phyloP scores from a whole-genome alignment of 495 filamentous ascomycete genomes.

The Neurospora sp. region DNA sequence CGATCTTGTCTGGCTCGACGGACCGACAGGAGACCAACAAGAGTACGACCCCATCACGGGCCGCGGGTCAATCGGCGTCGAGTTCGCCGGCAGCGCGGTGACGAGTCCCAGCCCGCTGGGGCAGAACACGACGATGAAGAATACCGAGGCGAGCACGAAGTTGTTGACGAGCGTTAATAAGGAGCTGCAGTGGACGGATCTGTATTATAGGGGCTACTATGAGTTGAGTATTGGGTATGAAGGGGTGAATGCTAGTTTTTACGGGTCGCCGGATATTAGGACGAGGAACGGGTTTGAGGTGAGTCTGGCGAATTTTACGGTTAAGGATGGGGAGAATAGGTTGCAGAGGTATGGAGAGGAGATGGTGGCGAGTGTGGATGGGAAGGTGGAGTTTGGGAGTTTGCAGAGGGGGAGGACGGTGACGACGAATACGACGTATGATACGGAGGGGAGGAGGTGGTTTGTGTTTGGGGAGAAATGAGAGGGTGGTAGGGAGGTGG shows the following conservation, averaged over 20 bases:
- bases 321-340: constrained; percentile 42
- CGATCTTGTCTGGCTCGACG: constrained; percentile 50
- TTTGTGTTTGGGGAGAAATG: not conserved
- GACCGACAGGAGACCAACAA: constrained; percentile 28
- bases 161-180: constrained; percentile 40
- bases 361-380: not conserved
- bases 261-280: constrained; percentile 32
- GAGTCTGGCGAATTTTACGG: constrained; percentile 48
- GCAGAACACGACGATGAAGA: constrained; percentile 26
- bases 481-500: not conserved
- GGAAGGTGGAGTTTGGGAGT: constrained; percentile 1
- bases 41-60: constrained; percentile 48
- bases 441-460: constrained; percentile 10
- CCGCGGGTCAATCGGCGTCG: constrained; percentile 50
- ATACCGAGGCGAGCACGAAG: constrained; percentile 10
- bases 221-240: constrained; percentile 42
- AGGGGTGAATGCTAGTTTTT: constrained; percentile 41
- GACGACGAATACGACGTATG: not conserved
- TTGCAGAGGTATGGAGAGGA: constrained; percentile 19
- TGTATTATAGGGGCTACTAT: constrained; percentile 58
- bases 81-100: constrained; percentile 57
- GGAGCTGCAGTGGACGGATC: constrained; percentile 59
- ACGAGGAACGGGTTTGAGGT: constrained; percentile 43
- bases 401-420: not conserved
- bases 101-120: constrained; percentile 41